Evolutionary conservation across 306 rosid species (phyloP).

Genomic region (Quercus dentata): DNA sequence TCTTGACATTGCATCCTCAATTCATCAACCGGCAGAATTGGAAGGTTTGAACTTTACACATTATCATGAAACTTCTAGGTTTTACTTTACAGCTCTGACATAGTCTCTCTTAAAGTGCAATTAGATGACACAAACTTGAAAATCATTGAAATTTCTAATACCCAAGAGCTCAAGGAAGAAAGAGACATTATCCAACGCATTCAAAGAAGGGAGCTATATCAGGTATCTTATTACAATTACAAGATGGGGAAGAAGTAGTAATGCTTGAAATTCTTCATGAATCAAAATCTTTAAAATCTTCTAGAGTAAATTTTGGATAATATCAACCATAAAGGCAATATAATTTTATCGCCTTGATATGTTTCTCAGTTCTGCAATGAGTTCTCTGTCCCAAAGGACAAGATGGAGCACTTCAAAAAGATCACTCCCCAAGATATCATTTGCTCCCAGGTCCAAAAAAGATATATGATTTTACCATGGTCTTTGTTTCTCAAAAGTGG

Average conservation of each 20-base stretch:
- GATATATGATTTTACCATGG: not conserved
- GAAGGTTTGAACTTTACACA: slow-evolving; percentile 56
- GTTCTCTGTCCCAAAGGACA: slow-evolving; percentile 81
- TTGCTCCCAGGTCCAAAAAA: slow-evolving; percentile 69
- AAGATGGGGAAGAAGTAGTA: not conserved
- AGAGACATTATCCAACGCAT: slow-evolving; percentile 69
- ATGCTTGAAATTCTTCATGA: not conserved
- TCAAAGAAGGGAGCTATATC: slow-evolving; percentile 77
- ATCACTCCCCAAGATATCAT: slow-evolving; percentile 79
- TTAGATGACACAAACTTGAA: slow-evolving; percentile 68
- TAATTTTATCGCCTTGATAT: not conserved
- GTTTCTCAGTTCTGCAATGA: slow-evolving; percentile 77
- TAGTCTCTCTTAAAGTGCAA: slow-evolving; percentile 39
- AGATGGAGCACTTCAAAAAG: slow-evolving; percentile 47
- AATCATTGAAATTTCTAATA: slow-evolving; percentile 46
- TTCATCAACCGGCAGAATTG: slow-evolving; percentile 65
- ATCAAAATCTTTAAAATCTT: not conserved
- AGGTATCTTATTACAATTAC: slow-evolving; percentile 36
- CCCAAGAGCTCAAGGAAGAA: slow-evolving; percentile 37
- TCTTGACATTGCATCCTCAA: slow-evolving; percentile 53
- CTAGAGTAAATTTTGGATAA: not conserved
- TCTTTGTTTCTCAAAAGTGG: not conserved
- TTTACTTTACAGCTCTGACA: slow-evolving; percentile 1
- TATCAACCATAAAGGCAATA: not conserved
- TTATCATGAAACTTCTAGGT: slow-evolving; percentile 13